Base-by-base conservation (phyloP, 2,329 filamentous ascomycete species). In the Thelonectria blattea region DNA sequence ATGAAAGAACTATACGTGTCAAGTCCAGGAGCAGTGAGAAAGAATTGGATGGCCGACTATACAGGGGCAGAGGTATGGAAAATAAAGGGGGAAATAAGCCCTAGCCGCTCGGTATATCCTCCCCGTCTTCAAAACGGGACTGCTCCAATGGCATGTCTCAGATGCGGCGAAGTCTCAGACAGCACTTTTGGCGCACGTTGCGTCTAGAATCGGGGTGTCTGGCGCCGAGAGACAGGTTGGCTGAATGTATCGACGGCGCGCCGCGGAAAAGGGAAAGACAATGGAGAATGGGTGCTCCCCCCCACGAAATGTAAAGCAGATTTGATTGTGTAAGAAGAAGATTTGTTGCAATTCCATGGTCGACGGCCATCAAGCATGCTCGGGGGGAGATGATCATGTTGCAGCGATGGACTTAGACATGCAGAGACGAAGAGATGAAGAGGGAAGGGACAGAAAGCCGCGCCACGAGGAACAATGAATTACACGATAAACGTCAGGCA, bases 131-230 rank as follows among this genome's bases (percentile, higher is more conserved):
- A 32, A 46, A 18, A 15, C n/a, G 10, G n/a, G 47, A 34, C 14
- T 22, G 50, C 14, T 52, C 47, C n/a, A 24, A 48, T 48, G 41
- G 24, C 37, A 51, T 32, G 55, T 46, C 17, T 24, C 34, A 42
- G 30, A 24, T 37, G 9, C 42, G 52, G 24, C 27, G 49, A 62
- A 49, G 55, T 51, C 22, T 57, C 11, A 60, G 55, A 67, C 65
- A 60, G 7, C 49, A 37, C 51, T 58, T 51, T 37, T 12, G 34
- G 41, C 32, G 37, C 42, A 41, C 43, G 43, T 48, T 42, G 52
- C 51, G 60, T 52, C 32, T 41, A 57, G 54, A 58, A 65, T 34
- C 22, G 37, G 48, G 43, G 30, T 52, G 34, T 20, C 22, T 48
- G 58, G 17, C 8, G 14, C 30, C 14, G 15, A n/a, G 42, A 32